Evolutionary conservation across 129 eudicot species (phyloP), one percentile per base, ranked within the genome.

Genomic region (Helichrysum umbraculigerum): DNA sequence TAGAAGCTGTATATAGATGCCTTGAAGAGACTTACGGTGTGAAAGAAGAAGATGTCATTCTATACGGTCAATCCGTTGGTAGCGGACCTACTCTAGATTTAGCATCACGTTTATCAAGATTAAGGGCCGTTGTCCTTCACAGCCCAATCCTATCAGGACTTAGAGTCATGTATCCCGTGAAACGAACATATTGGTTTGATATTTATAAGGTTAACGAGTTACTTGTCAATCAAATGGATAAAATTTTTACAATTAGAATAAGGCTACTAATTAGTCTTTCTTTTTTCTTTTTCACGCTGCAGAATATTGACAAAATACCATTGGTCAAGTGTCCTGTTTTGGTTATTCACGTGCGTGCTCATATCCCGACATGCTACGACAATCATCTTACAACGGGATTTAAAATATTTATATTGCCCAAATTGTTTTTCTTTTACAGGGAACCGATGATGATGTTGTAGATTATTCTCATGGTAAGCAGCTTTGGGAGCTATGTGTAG

Each of bases 121-220:
- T 95, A 71, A 84, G 99, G 82, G 99, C 94, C 0, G 96, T 95
- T 71, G 91, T 95, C 75, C 99, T 95, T 83, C 99, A 95, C 70
- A 95, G 99, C 72, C 96, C 99, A 3, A 95, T 95, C 69, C 39
- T 87, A 37, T 95, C 99, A 44, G 99, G 99, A 71, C 87, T 95
- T 72, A 87, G 99, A 35, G 99, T 95, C 79, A 91, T 95, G 99
- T 95, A 91, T 85, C 96, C 99, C 20, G 99, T 95, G 68, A 95
- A 95, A 82, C 85, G 89, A 66, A 86, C 97, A 47, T 95, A 86
- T 60, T 95, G 99, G 99, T 95, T 95, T 76, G 99, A 95, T 86
- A 95, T 95, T 59, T 95, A 89, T 78, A 95, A 95, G 99, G 99
- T 95, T 57, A 15, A 3, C 1, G 9, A 5, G 9, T 74, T 47